Conservation (phyloP, 164 flowering plant genomes). For the Magnolia sinica region DNA sequence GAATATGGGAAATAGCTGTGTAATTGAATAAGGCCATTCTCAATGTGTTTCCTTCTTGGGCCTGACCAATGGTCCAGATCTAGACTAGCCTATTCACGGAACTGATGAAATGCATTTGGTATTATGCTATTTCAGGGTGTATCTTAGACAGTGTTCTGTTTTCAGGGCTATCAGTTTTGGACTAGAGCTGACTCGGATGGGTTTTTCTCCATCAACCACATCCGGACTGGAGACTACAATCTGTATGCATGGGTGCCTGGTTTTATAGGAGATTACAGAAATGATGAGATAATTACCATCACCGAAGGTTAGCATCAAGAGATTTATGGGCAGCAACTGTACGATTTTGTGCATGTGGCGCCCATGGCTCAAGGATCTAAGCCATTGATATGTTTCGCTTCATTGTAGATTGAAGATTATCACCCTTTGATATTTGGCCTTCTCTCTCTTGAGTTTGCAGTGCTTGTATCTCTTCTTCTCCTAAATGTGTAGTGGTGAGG, state of each 20-base stretch:
- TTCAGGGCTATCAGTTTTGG: slow-evolving; percentile 90
- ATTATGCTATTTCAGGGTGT: too few species aligned
- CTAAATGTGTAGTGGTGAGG: too few species aligned
- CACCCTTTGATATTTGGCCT: too few species aligned
- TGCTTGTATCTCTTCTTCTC: too few species aligned
- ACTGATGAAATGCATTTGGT: too few species aligned
- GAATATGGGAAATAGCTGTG: neutral
- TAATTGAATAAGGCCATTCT: neutral
- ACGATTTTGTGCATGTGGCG: neutral
- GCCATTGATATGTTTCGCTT: too few species aligned
- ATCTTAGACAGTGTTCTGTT: neutral
- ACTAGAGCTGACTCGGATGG: slow-evolving; percentile 53
- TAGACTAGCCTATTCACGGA: neutral
- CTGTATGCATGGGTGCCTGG: slow-evolving; percentile 80
- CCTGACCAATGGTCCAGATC: neutral
- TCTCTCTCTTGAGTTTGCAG: too few species aligned
- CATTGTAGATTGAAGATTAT: too few species aligned
- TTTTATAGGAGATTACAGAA: slow-evolving; percentile 68
- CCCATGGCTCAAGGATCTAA: too few species aligned
- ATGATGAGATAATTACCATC: slow-evolving; percentile 37
- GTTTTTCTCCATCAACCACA: slow-evolving; percentile 43
- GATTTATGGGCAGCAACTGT: neutral
- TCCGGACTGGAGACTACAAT: slow-evolving; percentile 61
- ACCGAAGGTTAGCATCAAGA: slow-evolving; percentile 42
- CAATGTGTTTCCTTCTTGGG: neutral